Percentiles rank a stretch among this genome's conserved stretches.
phyloP scores from a whole-genome alignment of 2,329 filamentous ascomycete species.

The Capronia americana region DNA sequence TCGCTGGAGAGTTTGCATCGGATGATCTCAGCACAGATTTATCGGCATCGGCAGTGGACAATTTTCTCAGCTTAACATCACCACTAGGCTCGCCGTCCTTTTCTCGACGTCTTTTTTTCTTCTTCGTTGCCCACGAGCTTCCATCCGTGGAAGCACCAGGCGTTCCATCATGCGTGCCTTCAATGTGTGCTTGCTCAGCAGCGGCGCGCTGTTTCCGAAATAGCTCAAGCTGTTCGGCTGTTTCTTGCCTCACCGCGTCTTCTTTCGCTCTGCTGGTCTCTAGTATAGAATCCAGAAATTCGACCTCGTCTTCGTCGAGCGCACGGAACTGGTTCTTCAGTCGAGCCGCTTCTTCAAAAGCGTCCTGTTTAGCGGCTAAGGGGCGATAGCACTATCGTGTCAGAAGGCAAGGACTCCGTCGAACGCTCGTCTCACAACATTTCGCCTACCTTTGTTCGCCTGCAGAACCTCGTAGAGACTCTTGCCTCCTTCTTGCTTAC shows the following conservation, averaged over 20 bases:
- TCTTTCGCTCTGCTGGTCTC: constrained; percentile 65
- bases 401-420: constrained; percentile 39
- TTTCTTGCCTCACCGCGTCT: constrained; percentile 63
- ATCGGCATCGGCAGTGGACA: constrained; percentile 42
- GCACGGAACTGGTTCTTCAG: constrained; percentile 60
- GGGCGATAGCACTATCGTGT: constrained; percentile 48
- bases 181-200: constrained; percentile 55
- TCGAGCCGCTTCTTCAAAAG: constrained; percentile 58
- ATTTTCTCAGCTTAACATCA: constrained; percentile 52
- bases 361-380: constrained; percentile 57
- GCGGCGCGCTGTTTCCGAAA: constrained; percentile 67
- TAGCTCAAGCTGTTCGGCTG: constrained; percentile 62
- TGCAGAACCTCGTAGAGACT: constrained; percentile 57
- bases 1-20: not conserved
- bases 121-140: constrained; percentile 57
- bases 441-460: constrained; percentile 56
- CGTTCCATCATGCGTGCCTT: constrained; percentile 1
- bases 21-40: constrained; percentile 17
- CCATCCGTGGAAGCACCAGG: constrained; percentile 16
- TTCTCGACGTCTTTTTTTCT: constrained; percentile 60
- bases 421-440: not conserved
- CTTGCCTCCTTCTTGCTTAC: constrained; percentile 51
- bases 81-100: constrained; percentile 51
- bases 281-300: constrained; percentile 62
- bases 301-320: constrained; percentile 59